A percentile compares a stretch with the other conserved stretches of the same genome.
These are phyloP conservation scores for Fusarium luffae DNA, from an alignment of 2,329 filamentous ascomycete genomes.

Conservation along the genomic window DNA sequence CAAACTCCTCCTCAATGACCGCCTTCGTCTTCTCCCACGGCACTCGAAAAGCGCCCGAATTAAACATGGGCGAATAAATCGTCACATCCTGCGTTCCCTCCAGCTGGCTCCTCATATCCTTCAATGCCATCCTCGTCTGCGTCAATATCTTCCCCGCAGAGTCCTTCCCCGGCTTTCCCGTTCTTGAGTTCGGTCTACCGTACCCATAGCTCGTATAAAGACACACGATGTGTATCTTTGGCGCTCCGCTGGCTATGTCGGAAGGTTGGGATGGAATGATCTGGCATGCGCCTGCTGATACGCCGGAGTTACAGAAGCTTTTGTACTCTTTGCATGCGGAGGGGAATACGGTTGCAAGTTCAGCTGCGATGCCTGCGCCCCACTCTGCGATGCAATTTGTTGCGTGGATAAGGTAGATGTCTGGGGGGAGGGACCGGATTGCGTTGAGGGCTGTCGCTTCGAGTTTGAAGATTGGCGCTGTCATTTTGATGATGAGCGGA, in stretches of 20 bases:
- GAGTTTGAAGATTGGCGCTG: constrained; percentile 10
- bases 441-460: constrained; percentile 29
- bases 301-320: constrained; percentile 35
- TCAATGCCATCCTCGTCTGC: constrained; percentile 30
- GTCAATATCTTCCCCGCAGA: constrained; percentile 14
- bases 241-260: constrained; percentile 37
- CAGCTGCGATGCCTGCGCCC: constrained; percentile 47
- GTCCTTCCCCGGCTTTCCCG: constrained; percentile 33
- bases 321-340: constrained; percentile 42
- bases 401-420: constrained; percentile 46
- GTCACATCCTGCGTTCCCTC: background rate
- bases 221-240: constrained; percentile 35
- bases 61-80: constrained; percentile 39
- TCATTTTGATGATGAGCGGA: background rate
- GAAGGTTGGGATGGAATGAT: constrained; percentile 45
- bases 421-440: constrained; percentile 20
- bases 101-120: constrained; percentile 20
- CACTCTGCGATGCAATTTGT: constrained; percentile 49
- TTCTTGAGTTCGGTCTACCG: constrained; percentile 22
- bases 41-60: constrained; percentile 34
- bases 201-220: constrained; percentile 38
- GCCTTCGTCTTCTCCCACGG: constrained; percentile 26
- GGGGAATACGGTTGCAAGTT: constrained; percentile 44
- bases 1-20: constrained; percentile 33
- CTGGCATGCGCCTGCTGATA: constrained; percentile 40